Conservation (phyloP, 805 yeast species). For the Kuraishia hungarica region DNA sequence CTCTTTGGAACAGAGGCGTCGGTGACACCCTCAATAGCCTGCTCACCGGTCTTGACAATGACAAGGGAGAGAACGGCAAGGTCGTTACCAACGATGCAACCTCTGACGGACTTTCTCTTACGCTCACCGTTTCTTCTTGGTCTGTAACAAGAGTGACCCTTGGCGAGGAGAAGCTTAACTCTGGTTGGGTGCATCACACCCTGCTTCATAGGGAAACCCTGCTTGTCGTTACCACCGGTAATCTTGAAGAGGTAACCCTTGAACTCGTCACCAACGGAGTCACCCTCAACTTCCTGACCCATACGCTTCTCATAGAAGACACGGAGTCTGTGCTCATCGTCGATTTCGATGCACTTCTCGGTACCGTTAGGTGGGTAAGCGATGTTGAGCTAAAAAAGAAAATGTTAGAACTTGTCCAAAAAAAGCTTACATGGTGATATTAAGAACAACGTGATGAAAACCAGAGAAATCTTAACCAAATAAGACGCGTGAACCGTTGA, state of each 20-base stretch:
- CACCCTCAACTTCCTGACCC: conserved; percentile 99
- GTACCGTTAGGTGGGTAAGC: conserved; percentile 99
- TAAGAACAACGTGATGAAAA: not conserved
- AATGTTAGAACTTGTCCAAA: conserved; percentile 2
- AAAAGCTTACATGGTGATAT: not conserved
- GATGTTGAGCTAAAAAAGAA: conserved; percentile 74
- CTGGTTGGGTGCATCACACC: conserved; percentile 99
- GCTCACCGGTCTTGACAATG: conserved; percentile 95
- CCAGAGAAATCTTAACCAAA: not conserved
- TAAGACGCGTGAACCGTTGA: too few relatives aligned
- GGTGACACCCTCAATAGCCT: conserved; percentile 93
- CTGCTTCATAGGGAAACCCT: conserved; percentile 99
- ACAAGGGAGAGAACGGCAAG: conserved; percentile 91
- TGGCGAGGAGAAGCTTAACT: conserved; percentile 89
- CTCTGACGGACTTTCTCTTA: conserved; percentile 99
- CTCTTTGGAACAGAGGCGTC: conserved; percentile 95
- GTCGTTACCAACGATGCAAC: conserved; percentile 97
- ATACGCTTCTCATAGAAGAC: conserved; percentile 98
- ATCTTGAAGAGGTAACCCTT: conserved; percentile 98
- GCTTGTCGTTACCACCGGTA: conserved; percentile 99
- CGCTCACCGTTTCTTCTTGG: conserved; percentile 99
- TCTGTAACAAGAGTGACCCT: conserved; percentile 98
- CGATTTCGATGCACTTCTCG: conserved; percentile 95
- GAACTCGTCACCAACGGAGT: conserved; percentile 96
- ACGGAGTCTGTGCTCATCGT: conserved; percentile 98